These are phyloP conservation scores for Aspergillus terreus DNA, from an alignment of 2,329 filamentous ascomycete species.

Conservation along the genomic window DNA sequence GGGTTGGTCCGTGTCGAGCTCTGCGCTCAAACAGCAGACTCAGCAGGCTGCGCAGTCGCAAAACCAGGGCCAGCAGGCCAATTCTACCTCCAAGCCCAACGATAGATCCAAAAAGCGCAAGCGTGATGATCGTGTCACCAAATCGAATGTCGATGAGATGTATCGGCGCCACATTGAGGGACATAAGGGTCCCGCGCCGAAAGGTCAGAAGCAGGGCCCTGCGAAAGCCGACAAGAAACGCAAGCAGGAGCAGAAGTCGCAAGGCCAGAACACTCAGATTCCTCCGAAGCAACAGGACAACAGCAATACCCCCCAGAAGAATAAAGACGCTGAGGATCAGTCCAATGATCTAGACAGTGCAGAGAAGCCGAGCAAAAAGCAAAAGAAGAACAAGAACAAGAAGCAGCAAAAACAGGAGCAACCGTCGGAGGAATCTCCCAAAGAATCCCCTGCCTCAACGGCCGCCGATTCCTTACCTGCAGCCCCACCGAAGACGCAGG, in stretches of 20 bases:
- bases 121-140: slow-evolving; percentile 53
- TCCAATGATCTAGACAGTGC: slow-evolving; percentile 24
- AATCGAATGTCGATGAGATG: slow-evolving; percentile 69
- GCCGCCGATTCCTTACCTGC: slow-evolving; percentile 21
- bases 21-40: slow-evolving; percentile 67
- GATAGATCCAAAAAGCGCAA: slow-evolving; percentile 52
- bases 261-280: slow-evolving; percentile 22
- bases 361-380: slow-evolving; percentile 22
- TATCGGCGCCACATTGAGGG: slow-evolving; percentile 78
- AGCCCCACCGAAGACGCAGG: slow-evolving; percentile 42
- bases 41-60: slow-evolving; percentile 56
- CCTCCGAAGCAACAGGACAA: slow-evolving; percentile 8
- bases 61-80: slow-evolving; percentile 50
- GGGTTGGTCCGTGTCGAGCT: slow-evolving; percentile 80
- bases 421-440: slow-evolving; percentile 12
- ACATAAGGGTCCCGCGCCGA: slow-evolving; percentile 36
- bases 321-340: slow-evolving; percentile 2
- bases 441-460: slow-evolving; percentile 5
- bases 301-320: slow-evolving; percentile 8
- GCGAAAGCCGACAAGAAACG: slow-evolving; percentile 27
- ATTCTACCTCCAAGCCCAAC: slow-evolving; percentile 22
- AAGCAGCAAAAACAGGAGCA: slow-evolving; percentile 21
- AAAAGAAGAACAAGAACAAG: slow-evolving; percentile 34
- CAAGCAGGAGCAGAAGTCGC: slow-evolving; percentile 27
- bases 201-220: slow-evolving; percentile 37